Evolutionary conservation across 768 basidiomycete genomes (phyloP), one percentile per base, ranked within the genome.

Genomic region (Favolaschia claudopus): DNA sequence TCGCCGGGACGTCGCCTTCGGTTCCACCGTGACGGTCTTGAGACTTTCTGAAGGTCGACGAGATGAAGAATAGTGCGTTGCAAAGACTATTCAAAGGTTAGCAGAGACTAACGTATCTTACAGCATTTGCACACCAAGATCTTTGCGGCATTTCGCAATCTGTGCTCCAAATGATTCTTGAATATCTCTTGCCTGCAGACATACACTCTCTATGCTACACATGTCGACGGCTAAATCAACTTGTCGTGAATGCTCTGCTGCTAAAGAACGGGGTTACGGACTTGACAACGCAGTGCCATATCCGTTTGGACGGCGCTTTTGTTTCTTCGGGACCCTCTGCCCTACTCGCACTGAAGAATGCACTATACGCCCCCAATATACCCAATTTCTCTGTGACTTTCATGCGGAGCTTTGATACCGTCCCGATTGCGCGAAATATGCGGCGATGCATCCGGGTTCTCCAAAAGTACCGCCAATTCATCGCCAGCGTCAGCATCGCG

Each of bases 181-280:
- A 6, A 15, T 51, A 43, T n/a, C 57, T 58, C 7, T 24, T 32
- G 27, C 40, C 33, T 2, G 24, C 2, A 24, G 48, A 58, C 17
- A 31, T 51, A 1, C 9, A 36, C 12, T 1, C 34, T 5, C 25
- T 58, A 10, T 25, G n/a, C 10, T 31, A 1, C 5, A 24, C 44
- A 13, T 51, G 31, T 22, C 48, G 56, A 12, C 32, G 56, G 28
- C 32, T 58, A 5, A 17, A 58, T 51, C 25, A 31, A 9, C 27
- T 42, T 22, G 20, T 40, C 1, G 34, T 51, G 8, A 15, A 29
- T 19, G 14, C 19, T 25, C 17, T 58, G 3, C 40, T 58, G 2
- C 15, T 40, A 14, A 24, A 28, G 2, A 20, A 50, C 14, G 39
- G 39, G 37, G 31, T 36, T 22, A n/a, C 37, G 7, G 48, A 58